A percentile compares a stretch with the other conserved stretches of the same genome.
These are phyloP conservation scores for Kalaharituber pfeilii DNA, from an alignment of 2,329 filamentous ascomycete species.

Conservation along the genomic window DNA sequence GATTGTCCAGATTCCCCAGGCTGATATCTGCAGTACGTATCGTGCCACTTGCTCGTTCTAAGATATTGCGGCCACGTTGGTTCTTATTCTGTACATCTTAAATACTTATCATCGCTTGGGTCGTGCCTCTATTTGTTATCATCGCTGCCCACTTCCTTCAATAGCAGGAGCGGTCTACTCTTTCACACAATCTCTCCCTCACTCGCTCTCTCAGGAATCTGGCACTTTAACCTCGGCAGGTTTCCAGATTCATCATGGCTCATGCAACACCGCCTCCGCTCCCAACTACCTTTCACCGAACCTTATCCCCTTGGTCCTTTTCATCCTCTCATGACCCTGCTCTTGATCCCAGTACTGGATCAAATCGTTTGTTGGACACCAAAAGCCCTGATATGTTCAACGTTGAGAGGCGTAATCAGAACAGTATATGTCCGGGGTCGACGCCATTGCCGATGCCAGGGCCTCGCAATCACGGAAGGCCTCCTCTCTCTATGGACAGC, in stretches of 20 bases:
- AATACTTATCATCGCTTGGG: no score
- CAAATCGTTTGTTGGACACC: neutral
- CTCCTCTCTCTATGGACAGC: neutral
- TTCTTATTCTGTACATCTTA: no score
- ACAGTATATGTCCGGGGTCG: neutral
- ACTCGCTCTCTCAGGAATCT: no score
- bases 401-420: neutral
- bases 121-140: no score
- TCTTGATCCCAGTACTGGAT: neutral
- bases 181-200: no score
- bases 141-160: no score
- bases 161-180: no score
- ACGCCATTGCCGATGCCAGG: neutral
- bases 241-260: neutral
- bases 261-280: neutral
- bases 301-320: neutral
- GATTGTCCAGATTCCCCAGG: no score
- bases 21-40: no score
- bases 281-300: neutral
- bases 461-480: neutral
- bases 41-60: no score
- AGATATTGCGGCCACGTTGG: no score
- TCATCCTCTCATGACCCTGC: neutral
- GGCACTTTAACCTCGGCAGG: no score
- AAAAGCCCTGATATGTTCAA: neutral